Conservation (phyloP, 768 basidiomycete genomes). For the Boletus reticulatus region DNA sequence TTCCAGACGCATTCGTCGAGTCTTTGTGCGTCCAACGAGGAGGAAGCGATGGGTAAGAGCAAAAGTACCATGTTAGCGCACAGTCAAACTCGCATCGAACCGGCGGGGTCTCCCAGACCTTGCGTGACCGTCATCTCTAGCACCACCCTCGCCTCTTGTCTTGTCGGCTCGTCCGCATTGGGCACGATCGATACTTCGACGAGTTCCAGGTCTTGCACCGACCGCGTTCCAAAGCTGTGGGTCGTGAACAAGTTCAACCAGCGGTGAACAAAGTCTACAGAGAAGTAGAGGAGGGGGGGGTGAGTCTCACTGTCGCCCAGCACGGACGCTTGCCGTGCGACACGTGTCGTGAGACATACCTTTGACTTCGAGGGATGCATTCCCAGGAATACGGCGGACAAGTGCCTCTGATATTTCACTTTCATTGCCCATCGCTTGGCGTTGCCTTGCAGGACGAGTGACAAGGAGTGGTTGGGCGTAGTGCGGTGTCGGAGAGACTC, state of each 20-base stretch:
- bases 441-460: not conserved
- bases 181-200: constrained; percentile 40
- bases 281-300: not conserved
- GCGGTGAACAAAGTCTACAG: constrained; percentile 34
- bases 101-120: constrained; percentile 29
- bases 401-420: not conserved
- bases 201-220: constrained; percentile 15
- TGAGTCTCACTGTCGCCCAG: too few relatives aligned
- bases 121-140: constrained; percentile 43
- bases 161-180: constrained; percentile 35
- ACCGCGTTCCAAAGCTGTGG: constrained; percentile 20
- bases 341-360: constrained; percentile 11
- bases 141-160: constrained; percentile 37
- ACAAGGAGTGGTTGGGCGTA: not conserved
- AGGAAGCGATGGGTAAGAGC: not conserved
- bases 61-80: too few relatives aligned
- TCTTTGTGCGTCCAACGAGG: constrained; percentile 29
- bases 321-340: not conserved
- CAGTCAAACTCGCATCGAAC: not conserved
- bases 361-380: constrained; percentile 20
- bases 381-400: constrained; percentile 12
- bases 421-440: not conserved
- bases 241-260: constrained; percentile 36
- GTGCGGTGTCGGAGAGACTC: not conserved
- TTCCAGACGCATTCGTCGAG: constrained; percentile 39